These are phyloP conservation scores for Penicillium sp. DNA, from an alignment of 2,329 filamentous ascomycete genomes.

Conservation along the genomic window DNA sequence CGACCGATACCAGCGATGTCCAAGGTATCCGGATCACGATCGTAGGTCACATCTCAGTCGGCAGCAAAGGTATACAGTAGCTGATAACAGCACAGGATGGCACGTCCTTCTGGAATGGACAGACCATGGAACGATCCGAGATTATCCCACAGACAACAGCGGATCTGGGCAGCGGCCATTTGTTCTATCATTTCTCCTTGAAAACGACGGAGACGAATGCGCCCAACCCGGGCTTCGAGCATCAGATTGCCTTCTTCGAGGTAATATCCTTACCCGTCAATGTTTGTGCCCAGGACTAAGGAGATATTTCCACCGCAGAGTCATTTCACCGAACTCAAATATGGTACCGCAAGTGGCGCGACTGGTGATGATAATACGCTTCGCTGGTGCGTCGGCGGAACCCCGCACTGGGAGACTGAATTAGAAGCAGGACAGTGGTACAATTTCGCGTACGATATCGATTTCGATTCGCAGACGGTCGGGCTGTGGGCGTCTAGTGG, in stretches of 20 bases:
- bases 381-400: slow-evolving; percentile 61
- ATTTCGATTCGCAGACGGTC: slow-evolving; percentile 61
- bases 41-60: slow-evolving; percentile 27
- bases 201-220: slow-evolving; percentile 57
- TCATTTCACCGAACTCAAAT: slow-evolving; percentile 73
- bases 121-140: slow-evolving; percentile 69
- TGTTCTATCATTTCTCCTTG: slow-evolving; percentile 71
- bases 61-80: slow-evolving; percentile 33
- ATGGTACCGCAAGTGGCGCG: slow-evolving; percentile 48
- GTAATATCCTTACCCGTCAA: slow-evolving; percentile 8
- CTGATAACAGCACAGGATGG: slow-evolving; percentile 14
- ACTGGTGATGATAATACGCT: slow-evolving; percentile 52
- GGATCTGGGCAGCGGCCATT: slow-evolving; percentile 61
- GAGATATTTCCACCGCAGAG: slow-evolving; percentile 49
- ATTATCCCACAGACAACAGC: slow-evolving; percentile 67
- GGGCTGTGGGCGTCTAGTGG: slow-evolving; percentile 69
- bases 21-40: slow-evolving; percentile 69
- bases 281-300: neutral
- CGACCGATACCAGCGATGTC: slow-evolving; percentile 57
- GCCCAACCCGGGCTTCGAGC: slow-evolving; percentile 60
- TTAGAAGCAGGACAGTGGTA: slow-evolving; percentile 66
- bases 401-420: slow-evolving; percentile 60
- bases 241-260: slow-evolving; percentile 60
- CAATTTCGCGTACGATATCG: slow-evolving; percentile 70
- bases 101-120: slow-evolving; percentile 65